Evolutionary conservation across 306 rosid genomes (phyloP).

Genomic region (Prunus kanzakura): DNA sequence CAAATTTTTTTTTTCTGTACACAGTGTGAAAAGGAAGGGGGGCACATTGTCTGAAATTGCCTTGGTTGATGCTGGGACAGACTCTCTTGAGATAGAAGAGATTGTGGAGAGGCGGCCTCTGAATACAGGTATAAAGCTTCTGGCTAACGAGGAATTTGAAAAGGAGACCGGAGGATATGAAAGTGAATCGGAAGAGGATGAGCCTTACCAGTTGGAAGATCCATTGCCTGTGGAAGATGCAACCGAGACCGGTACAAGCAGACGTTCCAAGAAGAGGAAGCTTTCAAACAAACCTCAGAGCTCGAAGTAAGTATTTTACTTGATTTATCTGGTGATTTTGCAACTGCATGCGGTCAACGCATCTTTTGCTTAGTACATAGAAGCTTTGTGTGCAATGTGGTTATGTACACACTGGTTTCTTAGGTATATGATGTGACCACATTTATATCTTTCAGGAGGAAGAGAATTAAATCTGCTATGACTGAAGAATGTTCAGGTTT

Average conservation of each 20-base stretch:
- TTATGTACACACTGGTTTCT: neutral
- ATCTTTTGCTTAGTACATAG: neutral
- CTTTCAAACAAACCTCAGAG: constrained; percentile 52
- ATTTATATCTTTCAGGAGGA: constrained; percentile 48
- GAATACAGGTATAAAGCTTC: constrained; percentile 40
- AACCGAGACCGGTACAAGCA: constrained; percentile 10
- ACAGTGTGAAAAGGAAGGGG: constrained; percentile 67
- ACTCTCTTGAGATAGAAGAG: constrained; percentile 19
- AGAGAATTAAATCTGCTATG: constrained; percentile 60
- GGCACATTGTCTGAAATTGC: constrained; percentile 17
- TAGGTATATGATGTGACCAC: neutral
- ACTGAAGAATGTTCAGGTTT: constrained; percentile 33
- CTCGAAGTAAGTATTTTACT: constrained; percentile 48
- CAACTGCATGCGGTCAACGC: neutral
- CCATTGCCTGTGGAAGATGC: constrained; percentile 24
- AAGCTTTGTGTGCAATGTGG: neutral
- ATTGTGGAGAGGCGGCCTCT: constrained; percentile 23
- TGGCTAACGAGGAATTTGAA: constrained; percentile 49
- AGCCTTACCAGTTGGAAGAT: constrained; percentile 36
- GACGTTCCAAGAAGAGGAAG: constrained; percentile 66
- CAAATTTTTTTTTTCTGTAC: neutral
- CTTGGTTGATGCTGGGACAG: constrained; percentile 30
- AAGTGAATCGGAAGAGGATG: constrained; percentile 33
- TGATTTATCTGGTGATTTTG: neutral
- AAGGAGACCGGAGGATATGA: constrained; percentile 45